Evolutionary conservation across 1,139 yeast genomes (phyloP).

Genomic region (Debaryomyces udenii): DNA sequence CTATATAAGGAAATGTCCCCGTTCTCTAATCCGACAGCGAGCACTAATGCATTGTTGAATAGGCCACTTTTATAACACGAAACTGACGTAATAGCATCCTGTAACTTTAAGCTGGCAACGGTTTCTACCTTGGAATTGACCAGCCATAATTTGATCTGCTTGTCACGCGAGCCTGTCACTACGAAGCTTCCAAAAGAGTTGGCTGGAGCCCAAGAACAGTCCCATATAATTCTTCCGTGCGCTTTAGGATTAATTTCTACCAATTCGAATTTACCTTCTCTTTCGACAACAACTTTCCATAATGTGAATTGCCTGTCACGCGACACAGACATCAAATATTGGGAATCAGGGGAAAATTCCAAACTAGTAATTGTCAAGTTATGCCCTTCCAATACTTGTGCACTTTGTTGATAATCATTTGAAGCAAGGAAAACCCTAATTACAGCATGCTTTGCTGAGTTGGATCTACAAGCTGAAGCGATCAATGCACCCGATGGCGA

Average conservation of each 20-base stretch:
- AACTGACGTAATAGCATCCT: slow-evolving; percentile 72
- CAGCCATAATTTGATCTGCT: slow-evolving; percentile 73
- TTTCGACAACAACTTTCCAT: slow-evolving; percentile 59
- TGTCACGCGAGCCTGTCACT: slow-evolving; percentile 89
- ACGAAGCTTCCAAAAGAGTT: slow-evolving; percentile 43
- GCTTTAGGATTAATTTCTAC: slow-evolving; percentile 65
- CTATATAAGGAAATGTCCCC: slow-evolving; percentile 40
- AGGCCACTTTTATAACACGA: slow-evolving; percentile 45
- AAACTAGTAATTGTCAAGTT: slow-evolving; percentile 83
- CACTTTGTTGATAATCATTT: slow-evolving; percentile 44
- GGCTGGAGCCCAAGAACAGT: slow-evolving; percentile 77
- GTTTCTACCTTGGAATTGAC: slow-evolving; percentile 31
- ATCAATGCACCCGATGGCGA: slow-evolving; percentile 66
- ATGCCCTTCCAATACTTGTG: slow-evolving; percentile 58
- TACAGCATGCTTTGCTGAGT: slow-evolving; percentile 81
- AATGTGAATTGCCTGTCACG: slow-evolving; percentile 87
- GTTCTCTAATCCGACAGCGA: slow-evolving; percentile 76
- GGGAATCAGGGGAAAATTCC: slow-evolving; percentile 72
- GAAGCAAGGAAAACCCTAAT: slow-evolving; percentile 70
- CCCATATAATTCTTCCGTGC: slow-evolving; percentile 94
- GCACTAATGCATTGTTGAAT: slow-evolving; percentile 28
- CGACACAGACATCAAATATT: slow-evolving; percentile 74
- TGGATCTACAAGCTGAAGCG: slow-evolving; percentile 93
- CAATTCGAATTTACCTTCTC: slow-evolving; percentile 43
- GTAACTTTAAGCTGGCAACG: slow-evolving; percentile 40